phyloP scores from a whole-genome alignment of 2,329 filamentous ascomycete species.

The Chrysoporthe austroafricana region DNA sequence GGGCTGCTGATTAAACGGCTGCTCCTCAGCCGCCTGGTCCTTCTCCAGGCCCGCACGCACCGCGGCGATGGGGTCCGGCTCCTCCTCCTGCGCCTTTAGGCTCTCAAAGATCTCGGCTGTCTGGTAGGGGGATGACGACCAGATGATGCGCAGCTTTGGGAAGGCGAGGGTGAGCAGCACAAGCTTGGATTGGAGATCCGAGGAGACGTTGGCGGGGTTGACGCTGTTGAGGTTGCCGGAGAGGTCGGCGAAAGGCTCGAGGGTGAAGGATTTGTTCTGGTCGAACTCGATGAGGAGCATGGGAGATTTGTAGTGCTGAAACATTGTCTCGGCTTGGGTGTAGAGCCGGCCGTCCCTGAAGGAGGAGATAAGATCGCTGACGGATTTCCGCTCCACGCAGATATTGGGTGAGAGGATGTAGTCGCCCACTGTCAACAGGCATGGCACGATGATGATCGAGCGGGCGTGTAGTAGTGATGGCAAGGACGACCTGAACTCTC shows the following conservation, averaged over 20 bases:
- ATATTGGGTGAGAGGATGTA: conserved; percentile 92
- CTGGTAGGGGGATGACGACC: conserved; percentile 91
- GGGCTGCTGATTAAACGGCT: conserved; percentile 80
- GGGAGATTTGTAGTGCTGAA: conserved; percentile 84
- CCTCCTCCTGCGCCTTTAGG: conserved; percentile 84
- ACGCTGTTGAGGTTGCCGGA: conserved; percentile 65
- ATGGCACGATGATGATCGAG: conserved; percentile 86
- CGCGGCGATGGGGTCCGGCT: conserved; percentile 88
- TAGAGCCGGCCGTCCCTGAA: conserved; percentile 92
- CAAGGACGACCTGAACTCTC: conserved; percentile 91
- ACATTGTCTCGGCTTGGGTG: conserved; percentile 91
- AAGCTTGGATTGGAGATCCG: conserved; percentile 87
- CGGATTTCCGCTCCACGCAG: conserved; percentile 91
- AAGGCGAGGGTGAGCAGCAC: conserved; percentile 93
- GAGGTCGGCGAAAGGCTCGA: conserved; percentile 77
- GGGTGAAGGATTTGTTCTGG: conserved; percentile 94
- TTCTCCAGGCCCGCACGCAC: conserved; percentile 79
- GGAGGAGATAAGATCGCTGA: conserved; percentile 88
- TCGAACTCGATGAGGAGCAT: conserved; percentile 98
- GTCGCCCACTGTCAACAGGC: conserved; percentile 94
- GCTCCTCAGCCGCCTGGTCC: conserved; percentile 63
- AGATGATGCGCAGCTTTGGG: conserved; percentile 86
- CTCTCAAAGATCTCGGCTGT: conserved; percentile 96
- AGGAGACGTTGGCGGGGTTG: conserved; percentile 59
- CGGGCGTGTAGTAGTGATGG: conserved; percentile 90